phyloP scores from a whole-genome alignment of 352 stramenopile genomes.

The Ophiocytium majus region DNA sequence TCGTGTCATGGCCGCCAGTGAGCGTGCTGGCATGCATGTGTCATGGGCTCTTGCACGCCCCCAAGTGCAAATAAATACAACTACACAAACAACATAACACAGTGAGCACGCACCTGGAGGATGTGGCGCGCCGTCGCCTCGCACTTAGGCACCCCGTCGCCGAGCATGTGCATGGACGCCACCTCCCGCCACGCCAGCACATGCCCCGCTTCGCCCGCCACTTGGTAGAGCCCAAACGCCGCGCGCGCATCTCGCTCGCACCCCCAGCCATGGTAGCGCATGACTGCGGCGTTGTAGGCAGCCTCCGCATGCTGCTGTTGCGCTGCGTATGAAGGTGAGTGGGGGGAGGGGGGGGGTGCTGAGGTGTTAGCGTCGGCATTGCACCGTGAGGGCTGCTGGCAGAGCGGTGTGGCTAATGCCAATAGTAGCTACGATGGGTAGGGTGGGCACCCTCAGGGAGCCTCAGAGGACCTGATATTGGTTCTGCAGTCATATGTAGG shows the following conservation, averaged over 20 bases:
- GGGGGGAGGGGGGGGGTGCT: background rate
- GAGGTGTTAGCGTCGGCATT: background rate
- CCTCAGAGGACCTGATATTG: no score
- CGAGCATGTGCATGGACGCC: conserved; percentile 44
- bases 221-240: conserved; percentile 40
- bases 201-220: conserved; percentile 31
- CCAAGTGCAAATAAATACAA: no score
- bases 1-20: no score
- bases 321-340: conserved; percentile 31
- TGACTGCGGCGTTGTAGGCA: conserved; percentile 39
- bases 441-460: no score
- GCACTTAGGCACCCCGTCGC: conserved; percentile 36
- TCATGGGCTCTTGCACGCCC: no score
- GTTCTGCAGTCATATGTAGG: no score
- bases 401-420: no score
- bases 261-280: conserved; percentile 41
- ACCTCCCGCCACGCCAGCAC: conserved; percentile 45
- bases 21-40: no score
- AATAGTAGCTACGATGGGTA: background rate
- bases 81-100: no score
- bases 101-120: background rate
- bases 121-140: conserved; percentile 26
- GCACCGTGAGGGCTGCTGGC: background rate
- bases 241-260: conserved; percentile 14
- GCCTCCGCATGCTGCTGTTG: conserved; percentile 36